These are phyloP conservation scores for Triangularia verruculosa DNA, from an alignment of 2,329 filamentous ascomycete genomes.

Conservation along the genomic window DNA sequence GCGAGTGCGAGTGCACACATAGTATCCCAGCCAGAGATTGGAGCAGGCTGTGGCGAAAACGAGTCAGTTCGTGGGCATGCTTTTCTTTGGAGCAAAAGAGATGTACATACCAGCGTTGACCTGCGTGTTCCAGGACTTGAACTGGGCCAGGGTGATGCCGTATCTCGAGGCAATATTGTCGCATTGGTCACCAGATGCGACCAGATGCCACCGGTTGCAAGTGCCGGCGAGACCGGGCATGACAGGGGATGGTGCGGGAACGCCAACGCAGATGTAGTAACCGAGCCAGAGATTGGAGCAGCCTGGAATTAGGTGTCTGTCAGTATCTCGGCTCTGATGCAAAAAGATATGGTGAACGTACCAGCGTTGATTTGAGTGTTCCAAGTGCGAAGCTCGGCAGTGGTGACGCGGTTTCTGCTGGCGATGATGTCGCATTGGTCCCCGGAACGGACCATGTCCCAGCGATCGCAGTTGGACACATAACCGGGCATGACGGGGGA, in stretches of 20 bases:
- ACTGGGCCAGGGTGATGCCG: conserved; percentile 15
- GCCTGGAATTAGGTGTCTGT: neutral
- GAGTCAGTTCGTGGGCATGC: neutral
- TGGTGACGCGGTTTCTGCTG: conserved; percentile 1
- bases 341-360: too few relatives aligned
- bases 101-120: neutral
- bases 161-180: conserved; percentile 11
- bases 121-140: conserved; percentile 9
- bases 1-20: neutral
- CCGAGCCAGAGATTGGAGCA: neutral
- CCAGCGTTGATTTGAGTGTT: neutral
- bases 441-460: conserved; percentile 12
- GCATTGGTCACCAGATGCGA: conserved; percentile 17
- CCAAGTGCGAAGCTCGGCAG: neutral
- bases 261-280: neutral
- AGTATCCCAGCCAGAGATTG: neutral
- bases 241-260: neutral
- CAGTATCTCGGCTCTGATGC: too few relatives aligned
- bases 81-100: neutral
- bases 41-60: neutral
- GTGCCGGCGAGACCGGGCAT: conserved; percentile 13
- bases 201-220: conserved; percentile 18
- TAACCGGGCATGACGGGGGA: conserved; percentile 22
- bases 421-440: conserved; percentile 2
- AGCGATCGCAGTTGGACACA: conserved; percentile 19